phyloP scores from a whole-genome alignment of 73 alveolate species.

The Paramecium bursaria region DNA sequence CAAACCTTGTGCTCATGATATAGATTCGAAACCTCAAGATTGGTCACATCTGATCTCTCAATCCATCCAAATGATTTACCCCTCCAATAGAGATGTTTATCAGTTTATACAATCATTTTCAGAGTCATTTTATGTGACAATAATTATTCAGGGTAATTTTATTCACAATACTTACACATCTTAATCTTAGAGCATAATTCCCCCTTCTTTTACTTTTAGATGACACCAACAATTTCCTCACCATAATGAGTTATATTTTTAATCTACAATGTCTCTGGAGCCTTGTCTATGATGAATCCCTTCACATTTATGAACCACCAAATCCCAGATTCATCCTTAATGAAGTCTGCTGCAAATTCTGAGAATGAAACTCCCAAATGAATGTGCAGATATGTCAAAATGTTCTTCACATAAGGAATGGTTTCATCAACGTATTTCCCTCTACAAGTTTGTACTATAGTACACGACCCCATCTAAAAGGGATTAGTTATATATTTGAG shows the following conservation, averaged over 20 bases:
- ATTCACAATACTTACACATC: constrained; percentile 80
- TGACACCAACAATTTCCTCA: constrained; percentile 64
- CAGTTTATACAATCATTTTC: constrained; percentile 81
- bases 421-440: constrained; percentile 94
- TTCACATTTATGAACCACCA: constrained; percentile 80
- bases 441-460: constrained; percentile 90
- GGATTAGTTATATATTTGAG: constrained; percentile 87
- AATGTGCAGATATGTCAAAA: constrained; percentile 84
- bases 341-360: constrained; percentile 65
- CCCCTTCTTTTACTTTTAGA: not conserved
- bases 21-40: constrained; percentile 70
- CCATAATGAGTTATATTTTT: constrained; percentile 65
- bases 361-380: constrained; percentile 77
- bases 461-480: constrained; percentile 80
- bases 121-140: constrained; percentile 81
- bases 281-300: constrained; percentile 68
- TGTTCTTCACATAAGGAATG: constrained; percentile 83
- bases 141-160: constrained; percentile 74
- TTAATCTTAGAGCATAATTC: constrained; percentile 69
- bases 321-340: constrained; percentile 77
- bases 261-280: constrained; percentile 67
- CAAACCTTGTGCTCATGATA: constrained; percentile 83
- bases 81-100: constrained; percentile 77
- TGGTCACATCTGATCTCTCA: constrained; percentile 77
- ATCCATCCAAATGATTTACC: constrained; percentile 72